Evolutionary conservation across 441 rosid species (phyloP).

Genomic region (Macaranga tanarius): DNA sequence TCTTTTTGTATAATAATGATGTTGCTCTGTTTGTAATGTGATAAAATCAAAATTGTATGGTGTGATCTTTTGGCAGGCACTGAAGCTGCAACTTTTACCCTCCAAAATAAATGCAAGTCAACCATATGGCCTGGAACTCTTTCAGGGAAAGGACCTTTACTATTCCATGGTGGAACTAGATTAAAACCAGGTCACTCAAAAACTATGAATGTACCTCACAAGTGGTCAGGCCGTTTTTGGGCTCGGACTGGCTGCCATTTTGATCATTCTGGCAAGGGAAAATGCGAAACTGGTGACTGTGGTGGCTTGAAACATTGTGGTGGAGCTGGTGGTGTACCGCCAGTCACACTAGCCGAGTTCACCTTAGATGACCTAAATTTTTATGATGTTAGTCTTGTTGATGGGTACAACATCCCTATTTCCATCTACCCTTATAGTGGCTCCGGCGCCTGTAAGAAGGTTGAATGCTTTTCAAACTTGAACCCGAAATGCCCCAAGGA

Average conservation of each 20-base stretch:
- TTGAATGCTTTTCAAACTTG: constrained; percentile 67
- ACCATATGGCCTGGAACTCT: constrained; percentile 84
- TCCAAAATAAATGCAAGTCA: constrained; percentile 55
- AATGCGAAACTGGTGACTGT: constrained; percentile 73
- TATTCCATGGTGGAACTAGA: constrained; percentile 53
- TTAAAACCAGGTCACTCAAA: constrained; percentile 46
- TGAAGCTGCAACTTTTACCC: constrained; percentile 40
- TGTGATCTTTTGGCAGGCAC: constrained; percentile 18
- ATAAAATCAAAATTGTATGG: not conserved
- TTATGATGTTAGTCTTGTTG: constrained; percentile 84
- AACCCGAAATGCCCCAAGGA: constrained; percentile 68
- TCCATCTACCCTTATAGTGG: constrained; percentile 49
- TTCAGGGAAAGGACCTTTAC: constrained; percentile 67
- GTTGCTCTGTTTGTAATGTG: not conserved
- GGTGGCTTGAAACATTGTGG: constrained; percentile 60
- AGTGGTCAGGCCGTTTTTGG: constrained; percentile 85
- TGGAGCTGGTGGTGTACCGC: constrained; percentile 71
- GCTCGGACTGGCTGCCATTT: constrained; percentile 76
- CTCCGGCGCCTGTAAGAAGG: constrained; percentile 64
- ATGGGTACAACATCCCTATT: constrained; percentile 71
- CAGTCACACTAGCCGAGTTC: constrained; percentile 78
- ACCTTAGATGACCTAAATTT: constrained; percentile 71
- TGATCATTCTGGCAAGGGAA: constrained; percentile 52
- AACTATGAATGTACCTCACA: constrained; percentile 47
- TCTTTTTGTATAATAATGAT: no score